Evolutionary conservation across 257 asterid genomes (phyloP).

Genomic region (Osmanthus fragrans): DNA sequence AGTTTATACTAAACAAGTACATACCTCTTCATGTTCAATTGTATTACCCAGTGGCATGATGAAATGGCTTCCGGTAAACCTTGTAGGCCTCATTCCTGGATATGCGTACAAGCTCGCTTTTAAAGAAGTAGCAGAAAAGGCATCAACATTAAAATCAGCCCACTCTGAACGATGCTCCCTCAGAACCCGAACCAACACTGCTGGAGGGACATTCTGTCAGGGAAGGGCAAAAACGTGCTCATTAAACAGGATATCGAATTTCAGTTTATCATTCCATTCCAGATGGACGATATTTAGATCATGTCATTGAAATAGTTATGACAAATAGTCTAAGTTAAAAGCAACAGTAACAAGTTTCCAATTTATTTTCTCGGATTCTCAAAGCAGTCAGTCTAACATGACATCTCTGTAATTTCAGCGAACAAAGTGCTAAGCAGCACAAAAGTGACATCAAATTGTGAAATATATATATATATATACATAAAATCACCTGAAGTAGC

Average conservation of each 20-base stretch:
- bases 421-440: neutral
- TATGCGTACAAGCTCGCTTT: constrained; percentile 66
- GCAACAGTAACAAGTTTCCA: neutral
- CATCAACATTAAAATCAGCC: constrained; percentile 97
- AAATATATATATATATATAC: neutral
- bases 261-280: constrained; percentile 13
- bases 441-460: neutral
- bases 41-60: constrained; percentile 96
- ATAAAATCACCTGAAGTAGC: constrained; percentile 75
- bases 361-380: neutral
- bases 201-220: constrained; percentile 87
- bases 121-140: constrained; percentile 79
- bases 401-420: neutral
- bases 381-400: neutral
- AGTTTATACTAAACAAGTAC: neutral
- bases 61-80: constrained; percentile 93
- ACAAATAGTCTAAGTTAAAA: neutral
- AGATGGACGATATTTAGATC: neutral
- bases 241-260: neutral
- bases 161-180: constrained; percentile 99
- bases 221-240: neutral
- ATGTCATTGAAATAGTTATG: neutral
- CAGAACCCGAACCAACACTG: constrained; percentile 80
- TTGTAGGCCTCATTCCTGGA: constrained; percentile 90
- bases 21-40: constrained; percentile 95